Evolutionary conservation across 257 asterid genomes (phyloP).

Genomic region (Solanum verrucosum): DNA sequence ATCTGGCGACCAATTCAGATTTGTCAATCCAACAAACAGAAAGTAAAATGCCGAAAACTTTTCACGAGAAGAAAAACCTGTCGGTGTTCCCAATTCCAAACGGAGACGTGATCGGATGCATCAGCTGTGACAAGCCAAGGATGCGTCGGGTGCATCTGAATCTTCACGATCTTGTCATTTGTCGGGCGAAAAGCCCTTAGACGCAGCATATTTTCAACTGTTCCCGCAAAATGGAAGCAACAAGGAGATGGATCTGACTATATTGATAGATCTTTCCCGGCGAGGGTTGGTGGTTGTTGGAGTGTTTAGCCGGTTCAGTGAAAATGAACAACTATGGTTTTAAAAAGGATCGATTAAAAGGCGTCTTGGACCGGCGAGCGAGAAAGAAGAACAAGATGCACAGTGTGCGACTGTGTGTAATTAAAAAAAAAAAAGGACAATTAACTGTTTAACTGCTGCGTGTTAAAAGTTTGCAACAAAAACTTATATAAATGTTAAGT

Average conservation of each 20-base stretch:
- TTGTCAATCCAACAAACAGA: neutral
- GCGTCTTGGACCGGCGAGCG: neutral
- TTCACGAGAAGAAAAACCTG: constrained; percentile 41
- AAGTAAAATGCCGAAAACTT: neutral
- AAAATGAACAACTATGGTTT: neutral
- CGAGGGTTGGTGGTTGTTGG: neutral
- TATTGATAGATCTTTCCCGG: neutral
- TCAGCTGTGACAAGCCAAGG: constrained; percentile 99
- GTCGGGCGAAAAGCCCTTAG: constrained; percentile 90
- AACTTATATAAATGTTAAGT: neutral
- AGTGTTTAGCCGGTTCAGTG: neutral
- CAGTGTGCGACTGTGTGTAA: neutral
- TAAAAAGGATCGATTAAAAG: neutral
- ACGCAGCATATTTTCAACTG: constrained; percentile 44
- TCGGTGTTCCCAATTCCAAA: constrained; percentile 99
- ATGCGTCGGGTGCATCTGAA: constrained; percentile 96
- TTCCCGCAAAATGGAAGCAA: neutral
- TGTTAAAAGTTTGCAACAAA: neutral
- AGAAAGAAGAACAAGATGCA: neutral
- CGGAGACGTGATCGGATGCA: constrained; percentile 98
- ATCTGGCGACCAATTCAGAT: constrained; percentile 31
- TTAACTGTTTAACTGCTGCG: neutral
- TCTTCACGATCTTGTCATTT: constrained; percentile 89
- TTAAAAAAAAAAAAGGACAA: neutral
- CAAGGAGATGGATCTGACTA: constrained; percentile 8